Evolutionary conservation across 371 early-diverging fungal genomes (phyloP).

Genomic region (Mucor sp.): DNA sequence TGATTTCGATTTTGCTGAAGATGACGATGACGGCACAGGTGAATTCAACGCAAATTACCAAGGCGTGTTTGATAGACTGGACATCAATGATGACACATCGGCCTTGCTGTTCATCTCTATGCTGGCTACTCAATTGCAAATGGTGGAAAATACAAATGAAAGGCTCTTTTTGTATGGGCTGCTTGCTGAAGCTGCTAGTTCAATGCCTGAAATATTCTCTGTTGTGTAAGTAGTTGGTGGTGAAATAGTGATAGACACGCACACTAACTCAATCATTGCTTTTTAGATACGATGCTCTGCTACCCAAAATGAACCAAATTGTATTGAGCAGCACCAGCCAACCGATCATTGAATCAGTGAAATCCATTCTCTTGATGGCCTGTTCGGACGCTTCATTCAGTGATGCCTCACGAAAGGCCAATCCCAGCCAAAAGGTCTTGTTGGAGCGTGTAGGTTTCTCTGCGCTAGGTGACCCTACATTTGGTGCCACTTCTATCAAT

Average conservation of each 20-base stretch:
- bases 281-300: conserved; percentile 63
- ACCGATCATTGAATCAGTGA: conserved; percentile 74
- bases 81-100: conserved; percentile 69
- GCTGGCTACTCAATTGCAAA: conserved; percentile 80
- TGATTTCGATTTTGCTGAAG: conserved; percentile 30
- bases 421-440: conserved; percentile 48
- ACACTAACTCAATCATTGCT: not conserved
- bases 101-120: conserved; percentile 77
- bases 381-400: conserved; percentile 65
- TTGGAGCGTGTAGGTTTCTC: conserved; percentile 61
- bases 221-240: conserved; percentile 60
- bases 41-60: conserved; percentile 45
- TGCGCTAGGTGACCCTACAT: conserved; percentile 45
- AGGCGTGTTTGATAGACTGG: conserved; percentile 67
- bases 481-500: conserved; percentile 51
- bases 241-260: not conserved
- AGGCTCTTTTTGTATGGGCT: conserved; percentile 81
- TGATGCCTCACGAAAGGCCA: conserved; percentile 41
- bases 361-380: conserved; percentile 77
- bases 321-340: conserved; percentile 70
- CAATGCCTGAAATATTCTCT: conserved; percentile 75
- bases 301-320: conserved; percentile 80
- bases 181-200: conserved; percentile 78
- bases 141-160: conserved; percentile 85
- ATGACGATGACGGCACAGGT: conserved; percentile 42